A percentile compares a stretch with the other conserved stretches of the same genome.
These are phyloP conservation scores for Bryoerythrophyllum caledonicum DNA, from an alignment of 225 moss, liverwort and hornwort species.

Conservation along the genomic window DNA sequence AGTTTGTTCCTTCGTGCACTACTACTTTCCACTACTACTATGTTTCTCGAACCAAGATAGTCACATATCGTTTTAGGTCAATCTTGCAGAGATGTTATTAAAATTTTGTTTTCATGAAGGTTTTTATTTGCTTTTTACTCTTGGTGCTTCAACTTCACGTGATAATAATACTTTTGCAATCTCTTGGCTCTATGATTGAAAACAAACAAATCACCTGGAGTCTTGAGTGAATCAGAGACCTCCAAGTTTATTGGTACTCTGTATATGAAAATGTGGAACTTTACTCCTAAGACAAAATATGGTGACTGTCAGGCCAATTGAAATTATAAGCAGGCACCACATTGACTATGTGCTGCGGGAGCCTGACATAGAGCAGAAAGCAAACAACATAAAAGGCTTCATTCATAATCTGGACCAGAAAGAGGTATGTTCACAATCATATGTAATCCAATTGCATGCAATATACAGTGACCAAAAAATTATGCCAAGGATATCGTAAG, in stretches of 20 bases:
- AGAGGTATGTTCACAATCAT: conserved; percentile 32
- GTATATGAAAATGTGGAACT: conserved; percentile 11
- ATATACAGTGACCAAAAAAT: neutral
- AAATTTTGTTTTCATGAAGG: neutral
- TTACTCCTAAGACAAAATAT: conserved; percentile 14
- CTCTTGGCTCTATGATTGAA: too few species aligned
- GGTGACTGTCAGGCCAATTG: conserved; percentile 35
- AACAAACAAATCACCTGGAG: too few species aligned
- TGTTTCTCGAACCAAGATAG: too few species aligned
- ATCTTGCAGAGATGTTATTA: too few species aligned
- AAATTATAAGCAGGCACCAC: conserved; percentile 38
- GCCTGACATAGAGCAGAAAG: conserved; percentile 39
- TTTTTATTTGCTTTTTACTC: too few species aligned
- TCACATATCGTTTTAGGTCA: too few species aligned
- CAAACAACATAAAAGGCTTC: conserved; percentile 33
- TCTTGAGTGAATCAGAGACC: too few species aligned
- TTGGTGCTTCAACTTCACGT: too few species aligned
- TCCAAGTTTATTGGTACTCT: too few species aligned
- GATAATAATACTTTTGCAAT: neutral
- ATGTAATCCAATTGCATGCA: neutral
- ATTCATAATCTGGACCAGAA: conserved; percentile 42
- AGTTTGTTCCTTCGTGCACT: conserved; percentile 32
- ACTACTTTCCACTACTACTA: too few species aligned
- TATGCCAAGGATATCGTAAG: conserved; percentile 11
- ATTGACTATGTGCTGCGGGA: conserved; percentile 37